A percentile compares a stretch with the other conserved stretches of the same genome.
These are phyloP conservation scores for Alliaria petiolata DNA, from an alignment of 345 rosid genomes.

Conservation along the genomic window DNA sequence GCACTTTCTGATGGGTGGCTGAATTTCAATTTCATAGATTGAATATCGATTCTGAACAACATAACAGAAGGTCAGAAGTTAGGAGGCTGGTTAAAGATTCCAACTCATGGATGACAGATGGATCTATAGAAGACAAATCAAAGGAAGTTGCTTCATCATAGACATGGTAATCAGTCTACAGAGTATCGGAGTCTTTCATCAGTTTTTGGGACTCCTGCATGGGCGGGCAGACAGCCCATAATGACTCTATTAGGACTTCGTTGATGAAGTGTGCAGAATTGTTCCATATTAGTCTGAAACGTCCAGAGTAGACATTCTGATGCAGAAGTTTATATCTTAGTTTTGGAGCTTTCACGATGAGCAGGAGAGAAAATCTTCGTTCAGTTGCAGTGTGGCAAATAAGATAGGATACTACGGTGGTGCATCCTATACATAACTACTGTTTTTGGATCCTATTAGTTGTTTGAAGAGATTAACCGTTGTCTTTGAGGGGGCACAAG, in stretches of 20 bases:
- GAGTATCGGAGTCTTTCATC: constrained; percentile 38
- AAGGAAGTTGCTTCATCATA: constrained; percentile 36
- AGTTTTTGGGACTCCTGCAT: constrained; percentile 18
- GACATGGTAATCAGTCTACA: constrained; percentile 32
- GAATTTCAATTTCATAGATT: constrained; percentile 41
- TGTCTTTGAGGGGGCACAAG: background rate
- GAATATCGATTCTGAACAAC: constrained; percentile 40
- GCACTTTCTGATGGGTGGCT: constrained; percentile 29
- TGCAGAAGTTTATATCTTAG: background rate
- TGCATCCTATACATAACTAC: background rate
- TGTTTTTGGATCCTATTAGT: background rate
- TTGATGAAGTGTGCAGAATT: constrained; percentile 1
- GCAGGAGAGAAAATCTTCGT: background rate
- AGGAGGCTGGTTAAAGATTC: constrained; percentile 25
- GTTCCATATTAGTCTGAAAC: background rate
- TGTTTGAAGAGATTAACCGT: background rate
- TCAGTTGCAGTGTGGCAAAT: background rate
- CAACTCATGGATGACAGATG: constrained; percentile 36
- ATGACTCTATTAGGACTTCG: background rate
- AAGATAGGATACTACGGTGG: background rate
- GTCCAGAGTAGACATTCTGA: background rate
- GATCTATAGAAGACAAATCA: constrained; percentile 56
- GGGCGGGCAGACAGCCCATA: background rate
- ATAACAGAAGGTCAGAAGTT: constrained; percentile 36
- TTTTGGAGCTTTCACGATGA: background rate